phyloP scores from a whole-genome alignment of 164 flowering plant genomes.

The Kingdonia uniflora region DNA sequence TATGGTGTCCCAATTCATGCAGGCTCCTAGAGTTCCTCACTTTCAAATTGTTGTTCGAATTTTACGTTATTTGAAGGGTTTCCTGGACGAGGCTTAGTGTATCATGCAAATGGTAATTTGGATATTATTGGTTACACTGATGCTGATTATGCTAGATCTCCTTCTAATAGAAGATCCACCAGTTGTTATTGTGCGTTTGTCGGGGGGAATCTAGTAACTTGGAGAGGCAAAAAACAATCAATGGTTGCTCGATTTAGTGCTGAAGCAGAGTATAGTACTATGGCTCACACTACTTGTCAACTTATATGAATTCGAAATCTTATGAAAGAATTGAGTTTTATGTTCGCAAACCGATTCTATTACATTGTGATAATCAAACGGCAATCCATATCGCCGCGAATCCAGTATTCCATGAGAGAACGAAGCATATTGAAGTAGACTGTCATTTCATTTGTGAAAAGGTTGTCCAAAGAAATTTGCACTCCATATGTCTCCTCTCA shows the following conservation, averaged over 20 bases:
- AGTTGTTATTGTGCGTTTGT: not conserved
- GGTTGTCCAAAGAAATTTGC: not conserved
- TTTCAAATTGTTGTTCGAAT: not conserved
- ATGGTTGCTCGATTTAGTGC: not conserved
- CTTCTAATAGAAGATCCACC: conserved; percentile 2
- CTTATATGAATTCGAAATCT: not conserved
- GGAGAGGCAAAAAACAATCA: conserved; percentile 2
- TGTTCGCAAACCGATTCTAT: not conserved
- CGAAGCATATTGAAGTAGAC: not conserved
- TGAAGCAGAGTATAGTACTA: not conserved
- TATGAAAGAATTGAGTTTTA: not conserved
- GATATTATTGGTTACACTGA: not conserved
- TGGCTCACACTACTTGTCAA: not conserved
- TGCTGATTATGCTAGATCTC: not conserved
- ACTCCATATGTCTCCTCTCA: too few species aligned
- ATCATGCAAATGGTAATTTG: conserved; percentile 1
- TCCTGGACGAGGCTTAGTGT: not conserved
- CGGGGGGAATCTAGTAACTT: conserved; percentile 1
- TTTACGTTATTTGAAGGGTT: too few species aligned
- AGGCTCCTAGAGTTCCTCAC: not conserved
- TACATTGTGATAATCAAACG: not conserved
- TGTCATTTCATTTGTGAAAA: not conserved
- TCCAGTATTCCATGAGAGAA: not conserved
- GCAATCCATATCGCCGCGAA: not conserved
- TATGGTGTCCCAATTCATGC: not conserved